A percentile compares a stretch with the other conserved stretches of the same genome.
These are phyloP conservation scores for Stagonosporopsis vannaccii DNA, from an alignment of 2,329 filamentous ascomycete species.

Conservation along the genomic window DNA sequence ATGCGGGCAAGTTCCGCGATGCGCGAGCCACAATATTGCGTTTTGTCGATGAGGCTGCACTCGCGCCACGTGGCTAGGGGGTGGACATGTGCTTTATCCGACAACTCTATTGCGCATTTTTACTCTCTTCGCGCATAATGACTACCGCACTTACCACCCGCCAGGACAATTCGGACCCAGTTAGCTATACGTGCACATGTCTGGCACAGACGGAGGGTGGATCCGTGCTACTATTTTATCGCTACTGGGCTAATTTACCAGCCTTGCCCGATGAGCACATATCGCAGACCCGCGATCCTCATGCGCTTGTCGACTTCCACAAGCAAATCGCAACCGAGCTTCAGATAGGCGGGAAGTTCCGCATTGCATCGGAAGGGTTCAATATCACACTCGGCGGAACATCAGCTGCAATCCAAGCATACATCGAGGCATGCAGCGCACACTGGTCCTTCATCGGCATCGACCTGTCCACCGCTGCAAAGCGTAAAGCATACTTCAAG, in stretches of 20 bases:
- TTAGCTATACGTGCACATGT: conserved; percentile 30
- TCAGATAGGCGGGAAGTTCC: conserved; percentile 28
- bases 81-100: background rate
- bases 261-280: conserved; percentile 15
- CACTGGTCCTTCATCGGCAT: conserved; percentile 34
- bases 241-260: conserved; percentile 31
- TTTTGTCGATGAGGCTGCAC: background rate
- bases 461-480: conserved; percentile 15
- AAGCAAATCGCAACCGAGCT: conserved; percentile 14
- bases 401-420: conserved; percentile 15
- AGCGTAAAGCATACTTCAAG: conserved; percentile 28
- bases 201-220: conserved; percentile 20
- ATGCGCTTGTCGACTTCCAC: conserved; percentile 26
- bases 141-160: background rate
- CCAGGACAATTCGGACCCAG: conserved; percentile 25
- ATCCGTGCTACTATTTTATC: conserved; percentile 31
- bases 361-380: conserved; percentile 33
- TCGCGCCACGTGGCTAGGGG: conserved; percentile 5
- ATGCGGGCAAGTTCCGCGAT: conserved; percentile 1
- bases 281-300: conserved; percentile 7
- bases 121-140: conserved; percentile 4
- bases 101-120: background rate
- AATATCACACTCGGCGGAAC: conserved; percentile 34
- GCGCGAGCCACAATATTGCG: background rate
- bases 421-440: conserved; percentile 23